phyloP scores from a whole-genome alignment of 2,329 filamentous ascomycete genomes.

The Talaromyces sp. region DNA sequence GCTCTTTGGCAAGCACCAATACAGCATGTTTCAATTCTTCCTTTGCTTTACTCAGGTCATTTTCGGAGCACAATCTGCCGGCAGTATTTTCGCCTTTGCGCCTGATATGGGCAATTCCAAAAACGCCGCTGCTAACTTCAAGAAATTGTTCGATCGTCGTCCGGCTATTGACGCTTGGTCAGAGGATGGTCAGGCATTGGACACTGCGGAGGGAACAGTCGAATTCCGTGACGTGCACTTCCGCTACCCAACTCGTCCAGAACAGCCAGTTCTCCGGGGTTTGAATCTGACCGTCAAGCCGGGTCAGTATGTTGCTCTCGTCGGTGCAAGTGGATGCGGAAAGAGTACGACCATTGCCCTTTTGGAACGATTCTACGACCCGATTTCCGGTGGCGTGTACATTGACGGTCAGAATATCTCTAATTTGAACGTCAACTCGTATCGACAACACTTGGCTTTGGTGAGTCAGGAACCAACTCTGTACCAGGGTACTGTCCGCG shows the following conservation, averaged over 20 bases:
- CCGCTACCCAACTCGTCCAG: slow-evolving; percentile 85
- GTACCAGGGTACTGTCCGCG: slow-evolving; percentile 86
- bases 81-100: slow-evolving; percentile 83
- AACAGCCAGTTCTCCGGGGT: slow-evolving; percentile 87
- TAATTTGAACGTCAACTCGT: slow-evolving; percentile 77
- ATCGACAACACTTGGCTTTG: slow-evolving; percentile 78
- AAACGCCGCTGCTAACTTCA: slow-evolving; percentile 75
- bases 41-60: slow-evolving; percentile 84
- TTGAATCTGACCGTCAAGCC: slow-evolving; percentile 59
- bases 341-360: slow-evolving; percentile 92
- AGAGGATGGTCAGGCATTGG: slow-evolving; percentile 61
- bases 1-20: slow-evolving; percentile 69
- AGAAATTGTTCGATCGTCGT: slow-evolving; percentile 75
- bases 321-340: slow-evolving; percentile 91
- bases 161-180: slow-evolving; percentile 84
- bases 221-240: slow-evolving; percentile 94
- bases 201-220: slow-evolving; percentile 69
- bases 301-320: slow-evolving; percentile 64
- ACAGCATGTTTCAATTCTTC: slow-evolving; percentile 84
- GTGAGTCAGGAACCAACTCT: slow-evolving; percentile 93
- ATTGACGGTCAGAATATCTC: slow-evolving; percentile 83
- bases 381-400: slow-evolving; percentile 73
- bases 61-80: slow-evolving; percentile 89
- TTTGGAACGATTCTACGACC: slow-evolving; percentile 92
- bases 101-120: slow-evolving; percentile 93